These are phyloP conservation scores for Athelia sp. DNA, from an alignment of 1,284 basidiomycete species.

Conservation along the genomic window DNA sequence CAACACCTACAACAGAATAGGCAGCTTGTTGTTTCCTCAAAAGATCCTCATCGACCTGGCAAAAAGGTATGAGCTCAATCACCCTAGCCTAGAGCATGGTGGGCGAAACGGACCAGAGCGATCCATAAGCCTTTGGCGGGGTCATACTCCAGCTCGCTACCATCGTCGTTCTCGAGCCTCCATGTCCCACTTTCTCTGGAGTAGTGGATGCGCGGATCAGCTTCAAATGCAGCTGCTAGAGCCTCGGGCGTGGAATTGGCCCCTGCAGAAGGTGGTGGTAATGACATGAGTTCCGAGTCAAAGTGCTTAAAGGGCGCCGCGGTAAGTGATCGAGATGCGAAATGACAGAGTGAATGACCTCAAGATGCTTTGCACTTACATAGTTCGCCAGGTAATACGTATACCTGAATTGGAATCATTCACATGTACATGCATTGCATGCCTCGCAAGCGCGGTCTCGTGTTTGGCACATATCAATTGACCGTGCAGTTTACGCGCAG, in stretches of 20 bases:
- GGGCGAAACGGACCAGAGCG: conserved; percentile 72
- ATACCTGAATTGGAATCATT: no score
- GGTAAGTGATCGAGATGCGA: background rate
- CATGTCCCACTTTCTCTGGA: conserved; percentile 76
- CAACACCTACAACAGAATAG: conserved; percentile 85
- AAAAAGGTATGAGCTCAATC: conserved; percentile 11
- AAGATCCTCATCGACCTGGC: conserved; percentile 77
- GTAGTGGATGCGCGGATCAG: conserved; percentile 78
- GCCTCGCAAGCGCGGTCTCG: no score
- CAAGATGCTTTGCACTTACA: background rate
- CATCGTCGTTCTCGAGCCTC: conserved; percentile 87
- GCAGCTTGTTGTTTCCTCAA: conserved; percentile 87
- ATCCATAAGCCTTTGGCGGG: conserved; percentile 71
- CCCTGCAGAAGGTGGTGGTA: conserved; percentile 41
- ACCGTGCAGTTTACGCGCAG: no score
- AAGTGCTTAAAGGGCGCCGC: conserved; percentile 3
- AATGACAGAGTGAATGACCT: no score
- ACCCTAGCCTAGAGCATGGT: no score
- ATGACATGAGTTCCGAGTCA: conserved; percentile 5
- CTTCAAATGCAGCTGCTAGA: conserved; percentile 65
- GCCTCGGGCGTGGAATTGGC: conserved; percentile 46
- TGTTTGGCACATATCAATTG: no score
- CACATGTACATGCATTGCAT: no score
- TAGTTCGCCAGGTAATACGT: background rate
- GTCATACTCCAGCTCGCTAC: conserved; percentile 87